Evolutionary conservation across 306 rosid genomes (phyloP), one percentile per base, ranked within the genome.

Genomic region (Cotoneaster glaucophyllus): DNA sequence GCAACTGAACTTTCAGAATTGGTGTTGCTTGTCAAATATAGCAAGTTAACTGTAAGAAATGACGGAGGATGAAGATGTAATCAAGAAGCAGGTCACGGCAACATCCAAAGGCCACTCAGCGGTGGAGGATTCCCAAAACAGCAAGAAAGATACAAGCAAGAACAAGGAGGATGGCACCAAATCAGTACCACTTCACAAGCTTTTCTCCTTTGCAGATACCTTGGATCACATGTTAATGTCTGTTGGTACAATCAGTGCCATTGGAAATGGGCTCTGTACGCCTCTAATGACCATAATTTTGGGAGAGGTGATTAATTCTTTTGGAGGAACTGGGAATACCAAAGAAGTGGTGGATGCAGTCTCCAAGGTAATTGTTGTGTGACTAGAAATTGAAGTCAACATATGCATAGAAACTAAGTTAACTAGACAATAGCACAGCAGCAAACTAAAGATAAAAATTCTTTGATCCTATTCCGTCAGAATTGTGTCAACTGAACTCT

Each of bases 191-290:
- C 82, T 78, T 11, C 77, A 88, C 91, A 93, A 87, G 87, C 97
- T 91, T 67, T 93, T 91, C 89, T 82, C 96, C 29, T 91, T 90
- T 75, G 96, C 97, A 6, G 97, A 93, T 76, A 70, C 86, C 29
- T 26, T 81, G 44, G 98, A 93, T 78, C 65, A 64, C 78, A 41
- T 87, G 14, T 70, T 90, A 84, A 91, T 93, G 94, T 48, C 82
- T 75, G 69, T 71, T 72, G 98, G 98, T 69, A 77, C 94, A 65
- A 66, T 93, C 0, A 84, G 89, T 48, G 93, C 96, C 29, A 48
- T 79, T 32, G 97, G 86, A 9, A 90, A 81, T 41, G 98, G 98
- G 41, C 4, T 88, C 52, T 66, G 88, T 61, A 17, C 78, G 37
- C 97, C 97, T 31, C 81, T 90, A 37, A 90, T 88, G 97, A 81